A percentile compares a stretch with the other conserved stretches of the same genome.
phyloP scores from a whole-genome alignment of 2,329 filamentous ascomycete genomes.

The Tolypocladium tropicale region DNA sequence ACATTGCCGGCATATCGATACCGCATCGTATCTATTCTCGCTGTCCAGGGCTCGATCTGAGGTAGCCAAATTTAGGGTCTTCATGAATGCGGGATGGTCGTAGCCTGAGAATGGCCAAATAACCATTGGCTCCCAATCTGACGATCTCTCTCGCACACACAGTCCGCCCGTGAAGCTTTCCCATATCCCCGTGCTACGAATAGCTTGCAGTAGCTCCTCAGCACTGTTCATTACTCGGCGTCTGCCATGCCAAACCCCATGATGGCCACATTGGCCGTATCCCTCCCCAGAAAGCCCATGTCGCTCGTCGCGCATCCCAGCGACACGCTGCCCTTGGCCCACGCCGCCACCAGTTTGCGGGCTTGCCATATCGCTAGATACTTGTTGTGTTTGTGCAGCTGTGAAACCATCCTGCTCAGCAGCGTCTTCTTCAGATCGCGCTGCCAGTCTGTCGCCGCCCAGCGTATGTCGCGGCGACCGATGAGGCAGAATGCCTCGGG shows the following conservation, averaged over 20 bases:
- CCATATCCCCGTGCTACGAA: not conserved
- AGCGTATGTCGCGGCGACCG: conserved; percentile 15
- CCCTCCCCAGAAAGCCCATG: conserved; percentile 13
- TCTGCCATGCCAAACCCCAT: conserved; percentile 7
- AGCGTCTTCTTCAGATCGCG: conserved; percentile 9
- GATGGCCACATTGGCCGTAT: conserved; percentile 10
- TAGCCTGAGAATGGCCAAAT: no score
- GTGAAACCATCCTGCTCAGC: conserved; percentile 11
- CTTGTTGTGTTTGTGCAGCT: conserved; percentile 20
- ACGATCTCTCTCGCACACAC: not conserved
- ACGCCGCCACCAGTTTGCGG: conserved; percentile 10
- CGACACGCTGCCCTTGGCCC: conserved; percentile 15
- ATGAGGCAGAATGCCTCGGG: conserved; percentile 15
- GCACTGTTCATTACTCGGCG: not conserved
- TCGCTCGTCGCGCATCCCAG: conserved; percentile 11
- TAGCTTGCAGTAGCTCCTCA: not conserved
- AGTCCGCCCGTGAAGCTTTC: not conserved
- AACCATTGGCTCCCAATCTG: not conserved
- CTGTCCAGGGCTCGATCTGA: not conserved
- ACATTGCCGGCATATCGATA: not conserved
- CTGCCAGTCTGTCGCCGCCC: conserved; percentile 13
- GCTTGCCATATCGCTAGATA: conserved; percentile 20
- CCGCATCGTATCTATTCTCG: no score
- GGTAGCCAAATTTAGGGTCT: not conserved
- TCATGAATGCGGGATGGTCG: not conserved